phyloP scores from a whole-genome alignment of 2,329 filamentous ascomycete species.

The Talaromyces marneffei region DNA sequence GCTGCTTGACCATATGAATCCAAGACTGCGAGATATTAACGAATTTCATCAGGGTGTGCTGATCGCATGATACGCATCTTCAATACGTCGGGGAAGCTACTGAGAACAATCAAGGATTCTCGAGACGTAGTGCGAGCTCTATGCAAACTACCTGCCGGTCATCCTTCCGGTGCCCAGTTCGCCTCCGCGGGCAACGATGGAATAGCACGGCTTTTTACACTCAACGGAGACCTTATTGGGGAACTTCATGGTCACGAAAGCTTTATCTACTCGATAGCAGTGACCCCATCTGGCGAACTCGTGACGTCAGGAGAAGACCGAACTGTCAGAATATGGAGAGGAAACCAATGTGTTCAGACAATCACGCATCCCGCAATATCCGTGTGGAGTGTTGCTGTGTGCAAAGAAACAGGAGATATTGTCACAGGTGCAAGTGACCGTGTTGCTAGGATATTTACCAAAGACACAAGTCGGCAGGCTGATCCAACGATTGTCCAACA shows the following conservation, averaged over 20 bases:
- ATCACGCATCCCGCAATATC: constrained; percentile 97
- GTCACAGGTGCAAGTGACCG: constrained; percentile 90
- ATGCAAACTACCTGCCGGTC: constrained; percentile 67
- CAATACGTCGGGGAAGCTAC: constrained; percentile 57
- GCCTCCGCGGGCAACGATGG: constrained; percentile 93
- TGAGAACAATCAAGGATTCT: constrained; percentile 62
- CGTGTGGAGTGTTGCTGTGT: constrained; percentile 88
- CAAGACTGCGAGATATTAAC: background rate
- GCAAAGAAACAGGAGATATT: constrained; percentile 77
- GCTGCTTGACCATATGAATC: constrained; percentile 5
- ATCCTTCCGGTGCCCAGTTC: constrained; percentile 82
- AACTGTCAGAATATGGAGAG: constrained; percentile 85
- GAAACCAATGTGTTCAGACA: constrained; percentile 77
- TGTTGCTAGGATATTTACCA: constrained; percentile 75
- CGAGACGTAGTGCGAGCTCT: constrained; percentile 84
- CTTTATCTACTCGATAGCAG: constrained; percentile 83
- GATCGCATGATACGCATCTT: constrained; percentile 87
- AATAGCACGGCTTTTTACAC: constrained; percentile 77
- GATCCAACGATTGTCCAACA: constrained; percentile 60
- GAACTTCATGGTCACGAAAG: constrained; percentile 84
- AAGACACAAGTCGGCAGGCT: constrained; percentile 63
- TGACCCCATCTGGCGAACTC: constrained; percentile 75
- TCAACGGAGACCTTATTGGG: constrained; percentile 68
- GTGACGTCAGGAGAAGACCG: constrained; percentile 90
- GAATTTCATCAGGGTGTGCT: constrained; percentile 57